Conservation (phyloP, 2,329 filamentous ascomycete species). For the Setomelanomma holmii region DNA sequence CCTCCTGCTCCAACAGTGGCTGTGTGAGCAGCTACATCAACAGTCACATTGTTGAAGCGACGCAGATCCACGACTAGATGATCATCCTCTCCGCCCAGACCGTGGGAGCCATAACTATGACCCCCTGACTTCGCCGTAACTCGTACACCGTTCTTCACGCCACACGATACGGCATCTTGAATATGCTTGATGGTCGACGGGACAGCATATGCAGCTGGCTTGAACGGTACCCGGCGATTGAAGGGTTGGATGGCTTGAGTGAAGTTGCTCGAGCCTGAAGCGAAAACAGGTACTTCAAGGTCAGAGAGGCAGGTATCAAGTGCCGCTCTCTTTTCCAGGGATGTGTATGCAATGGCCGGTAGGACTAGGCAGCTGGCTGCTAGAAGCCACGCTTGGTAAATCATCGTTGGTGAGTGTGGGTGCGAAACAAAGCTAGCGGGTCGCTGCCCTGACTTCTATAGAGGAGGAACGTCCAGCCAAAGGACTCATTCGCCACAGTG, state of each 20-base stretch:
- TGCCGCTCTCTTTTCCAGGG: neutral
- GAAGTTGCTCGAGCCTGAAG: constrained; percentile 32
- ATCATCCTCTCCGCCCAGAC: constrained; percentile 56
- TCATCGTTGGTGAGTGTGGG: neutral
- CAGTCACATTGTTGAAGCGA: constrained; percentile 51
- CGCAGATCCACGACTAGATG: constrained; percentile 57
- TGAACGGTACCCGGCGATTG: constrained; percentile 40
- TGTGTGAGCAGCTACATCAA: constrained; percentile 49
- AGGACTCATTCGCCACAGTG: neutral
- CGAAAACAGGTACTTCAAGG: constrained; percentile 22
- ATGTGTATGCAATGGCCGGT: neutral
- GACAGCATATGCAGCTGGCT: constrained; percentile 62
- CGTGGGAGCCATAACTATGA: constrained; percentile 64
- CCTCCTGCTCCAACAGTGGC: constrained; percentile 57
- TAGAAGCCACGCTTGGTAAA: neutral
- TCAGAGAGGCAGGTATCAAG: constrained; percentile 28
- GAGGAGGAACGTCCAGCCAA: too few species aligned
- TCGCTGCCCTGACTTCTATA: neutral
- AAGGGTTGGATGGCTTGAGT: constrained; percentile 37
- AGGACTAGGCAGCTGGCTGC: neutral
- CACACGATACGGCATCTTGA: constrained; percentile 63
- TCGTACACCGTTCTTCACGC: constrained; percentile 54
- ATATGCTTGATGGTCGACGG: constrained; percentile 61
- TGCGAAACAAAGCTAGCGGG: neutral
- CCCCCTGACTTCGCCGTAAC: constrained; percentile 68